Evolutionary conservation across 75 land plant species (phyloP).

Genomic region (Gnetum montanum): DNA sequence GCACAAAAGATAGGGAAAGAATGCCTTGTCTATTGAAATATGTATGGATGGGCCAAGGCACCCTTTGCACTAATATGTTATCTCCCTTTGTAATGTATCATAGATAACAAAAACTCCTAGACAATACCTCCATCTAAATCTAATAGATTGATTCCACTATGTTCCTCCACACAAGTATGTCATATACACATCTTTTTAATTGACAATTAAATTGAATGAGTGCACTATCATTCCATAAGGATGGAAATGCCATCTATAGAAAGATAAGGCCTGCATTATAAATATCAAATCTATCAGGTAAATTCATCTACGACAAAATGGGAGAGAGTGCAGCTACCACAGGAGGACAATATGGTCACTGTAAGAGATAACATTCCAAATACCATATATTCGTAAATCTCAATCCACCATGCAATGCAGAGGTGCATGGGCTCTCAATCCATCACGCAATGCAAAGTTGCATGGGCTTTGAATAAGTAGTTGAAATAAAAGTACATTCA

Average conservation of each 20-base stretch:
- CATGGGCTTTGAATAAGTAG: no score
- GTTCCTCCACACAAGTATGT: constrained; percentile 73
- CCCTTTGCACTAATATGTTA: constrained; percentile 74
- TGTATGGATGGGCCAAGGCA: constrained; percentile 91
- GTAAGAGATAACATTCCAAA: no score
- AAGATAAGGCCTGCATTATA: no score
- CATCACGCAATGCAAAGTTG: no score
- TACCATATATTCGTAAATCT: no score
- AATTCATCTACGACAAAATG: no score
- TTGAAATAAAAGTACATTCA: no score
- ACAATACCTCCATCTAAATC: constrained; percentile 89
- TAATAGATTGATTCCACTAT: constrained; percentile 59
- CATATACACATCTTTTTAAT: constrained; percentile 77
- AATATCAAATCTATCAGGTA: no score
- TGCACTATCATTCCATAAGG: constrained; percentile 68
- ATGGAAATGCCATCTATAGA: constrained; percentile 89
- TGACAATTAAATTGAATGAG: constrained; percentile 97
- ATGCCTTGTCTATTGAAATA: constrained; percentile 78
- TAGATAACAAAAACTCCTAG: constrained; percentile 90
- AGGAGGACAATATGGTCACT: no score
- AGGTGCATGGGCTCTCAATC: no score
- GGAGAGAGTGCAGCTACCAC: no score
- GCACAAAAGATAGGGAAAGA: constrained; percentile 59
- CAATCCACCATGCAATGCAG: no score
- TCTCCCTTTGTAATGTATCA: constrained; percentile 89